A percentile compares a stretch with the other conserved stretches of the same genome.
These are phyloP conservation scores for Populus hybrid DNA, from an alignment of 441 rosid species.

Conservation along the genomic window DNA sequence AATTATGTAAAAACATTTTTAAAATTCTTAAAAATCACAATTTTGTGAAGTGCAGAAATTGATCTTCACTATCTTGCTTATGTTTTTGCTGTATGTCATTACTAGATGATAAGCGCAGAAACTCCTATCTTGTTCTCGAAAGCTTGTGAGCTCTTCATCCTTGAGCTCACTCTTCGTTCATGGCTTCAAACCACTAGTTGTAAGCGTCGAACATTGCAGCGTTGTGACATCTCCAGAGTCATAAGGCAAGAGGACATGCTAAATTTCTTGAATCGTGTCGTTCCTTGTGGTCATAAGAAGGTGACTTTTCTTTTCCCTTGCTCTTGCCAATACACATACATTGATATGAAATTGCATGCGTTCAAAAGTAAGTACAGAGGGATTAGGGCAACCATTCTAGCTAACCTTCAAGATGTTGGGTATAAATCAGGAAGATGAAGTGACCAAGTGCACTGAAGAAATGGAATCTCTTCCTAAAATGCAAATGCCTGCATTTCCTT, in stretches of 20 bases:
- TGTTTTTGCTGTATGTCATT: neutral
- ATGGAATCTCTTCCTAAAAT: neutral
- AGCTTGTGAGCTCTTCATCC: conserved; percentile 46
- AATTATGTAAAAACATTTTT: no score
- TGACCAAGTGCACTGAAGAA: neutral
- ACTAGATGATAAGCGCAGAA: conserved; percentile 40
- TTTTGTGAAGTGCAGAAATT: no score
- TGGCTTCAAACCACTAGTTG: conserved; percentile 35
- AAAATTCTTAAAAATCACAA: no score
- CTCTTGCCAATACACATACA: no score
- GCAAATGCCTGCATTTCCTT: conserved; percentile 11
- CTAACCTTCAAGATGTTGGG: neutral
- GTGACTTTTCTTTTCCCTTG: no score
- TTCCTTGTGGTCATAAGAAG: conserved; percentile 6
- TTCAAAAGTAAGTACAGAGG: no score
- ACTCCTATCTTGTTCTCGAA: conserved; percentile 41
- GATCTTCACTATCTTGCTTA: no score
- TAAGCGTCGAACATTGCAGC: conserved; percentile 36
- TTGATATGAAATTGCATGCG: no score
- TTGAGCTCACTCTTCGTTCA: conserved; percentile 40
- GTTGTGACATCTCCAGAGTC: conserved; percentile 33
- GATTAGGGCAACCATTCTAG: no score
- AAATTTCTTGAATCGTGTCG: conserved; percentile 26
- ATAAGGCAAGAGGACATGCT: conserved; percentile 19
- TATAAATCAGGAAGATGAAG: conserved; percentile 17